Base-by-base conservation (phyloP, 2,329 filamentous ascomycete species). In the Gliomastix tumulicola region DNA sequence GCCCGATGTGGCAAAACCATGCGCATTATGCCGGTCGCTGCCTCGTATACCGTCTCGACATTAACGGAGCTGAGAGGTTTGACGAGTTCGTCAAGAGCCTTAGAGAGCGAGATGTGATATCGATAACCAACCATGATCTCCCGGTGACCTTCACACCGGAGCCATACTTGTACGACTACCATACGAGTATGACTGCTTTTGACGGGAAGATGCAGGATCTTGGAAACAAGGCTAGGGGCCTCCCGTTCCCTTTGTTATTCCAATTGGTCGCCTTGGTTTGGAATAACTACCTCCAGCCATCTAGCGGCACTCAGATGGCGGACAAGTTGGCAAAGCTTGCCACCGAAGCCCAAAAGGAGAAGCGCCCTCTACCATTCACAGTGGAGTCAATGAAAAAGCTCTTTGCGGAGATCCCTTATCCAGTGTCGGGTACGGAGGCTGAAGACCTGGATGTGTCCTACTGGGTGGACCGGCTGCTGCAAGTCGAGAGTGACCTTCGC, bases 201-300 rank as follows among this genome's bases (percentile, higher is more conserved):
- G 57, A 59, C 16, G 44, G 46, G 7, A 52, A 51, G 7, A 44
- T 56, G 13, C 35, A 46, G 2, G 53, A 54, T 7, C 25, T 38
- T 2, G 42, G 32, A 37, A 53, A 18, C 31, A 19, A 32, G 31
- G 23, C 41, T 19, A 39, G 45, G 32, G 35, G 21, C 4, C 76
- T 39, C 59, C 73, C 6, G 2, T 85, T 79, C 43, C 51, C 58
- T 0, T 49, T 80, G 2, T 62, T 75, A 6, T 84, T 78, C 47
- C 80, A 84, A 45, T 59, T 85, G 6, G 71, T 82, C 35, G 70
- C 68, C 13, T 57, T 89, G 6, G 75, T 79, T 1, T 65, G 69
- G 47, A 83, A 84, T 44, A 76, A 74, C 17, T 76, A 72, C 37
- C 62, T 88, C 2, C 62, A 75, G 11, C 82, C 83, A 0, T 46